Evolutionary conservation across 768 basidiomycete genomes (phyloP), one percentile per base, ranked within the genome.

Genomic region (Mycena amicta): DNA sequence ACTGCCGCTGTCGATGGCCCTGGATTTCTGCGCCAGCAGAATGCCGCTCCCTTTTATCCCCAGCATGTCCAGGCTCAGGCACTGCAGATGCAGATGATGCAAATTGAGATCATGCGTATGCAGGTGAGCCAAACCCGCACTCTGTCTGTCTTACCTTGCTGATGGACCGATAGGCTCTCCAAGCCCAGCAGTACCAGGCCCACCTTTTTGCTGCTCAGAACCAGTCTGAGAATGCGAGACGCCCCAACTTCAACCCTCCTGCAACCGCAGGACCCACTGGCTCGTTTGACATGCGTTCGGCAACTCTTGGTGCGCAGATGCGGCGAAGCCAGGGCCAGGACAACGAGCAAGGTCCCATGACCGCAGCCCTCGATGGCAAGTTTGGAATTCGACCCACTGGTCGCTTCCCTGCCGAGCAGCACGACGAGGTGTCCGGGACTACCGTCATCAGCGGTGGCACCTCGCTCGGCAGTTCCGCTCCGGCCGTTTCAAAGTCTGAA

Each of bases 31-130:
- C 86, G 85, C 59, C 89, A 90, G 54, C 87, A 83, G 67, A 80
- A 85, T 74, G 75, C 72, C 68, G 84, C 80, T 61, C 77, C 77
- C 20, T 78, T 80, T 40, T 86, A 83, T 62, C 68, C 78, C 50
- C 70, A 75, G 26, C 71, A 85, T 45, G 74, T 77, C 33, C 87
- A 87, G 70, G 77, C 81, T 39, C 86, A 87, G 66, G 83, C 86
- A 50, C 75, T 90, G 57, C 91, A 92, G 74, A 80, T 93, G 81
- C 91, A 93, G 75, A 80, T 93, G 80, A 82, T 93, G 75, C 92
- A 93, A 68, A 75, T 93, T 55, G 92, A 93, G 75, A 82, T 93
- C 66, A 74, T 92, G 69, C 83, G 84, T 67, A 82, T 93, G 62
- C 92, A 93, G 88, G 91, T 87, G 59, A 50, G 81, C 73, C 28